Conservation (phyloP, 2,329 filamentous ascomycete species). For the Zasmidium cellare region DNA sequence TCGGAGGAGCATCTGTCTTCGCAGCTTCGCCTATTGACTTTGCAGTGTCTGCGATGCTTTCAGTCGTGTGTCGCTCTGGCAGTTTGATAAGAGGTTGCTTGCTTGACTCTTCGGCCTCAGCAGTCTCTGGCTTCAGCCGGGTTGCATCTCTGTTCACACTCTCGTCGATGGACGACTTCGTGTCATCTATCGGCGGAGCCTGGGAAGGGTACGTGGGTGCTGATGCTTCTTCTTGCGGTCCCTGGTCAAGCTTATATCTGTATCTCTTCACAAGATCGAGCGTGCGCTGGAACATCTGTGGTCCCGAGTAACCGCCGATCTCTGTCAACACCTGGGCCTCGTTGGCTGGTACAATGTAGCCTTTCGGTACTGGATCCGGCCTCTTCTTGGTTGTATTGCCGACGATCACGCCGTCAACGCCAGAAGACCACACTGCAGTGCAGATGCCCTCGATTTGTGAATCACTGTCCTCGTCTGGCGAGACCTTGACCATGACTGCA, state of each 20-base stretch:
- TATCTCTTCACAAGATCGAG: conserved; percentile 78
- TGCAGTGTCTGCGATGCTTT: conserved; percentile 12
- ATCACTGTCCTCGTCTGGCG: conserved; percentile 87
- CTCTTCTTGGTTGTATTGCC: conserved; percentile 94
- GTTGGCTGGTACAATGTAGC: conserved; percentile 62
- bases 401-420: conserved; percentile 93
- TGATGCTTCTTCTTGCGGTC: conserved; percentile 33
- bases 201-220: conserved; percentile 5
- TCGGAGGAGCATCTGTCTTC: background rate
- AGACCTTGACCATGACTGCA: conserved; percentile 96
- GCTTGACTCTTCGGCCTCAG: conserved; percentile 28
- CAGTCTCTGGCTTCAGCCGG: conserved; percentile 32
- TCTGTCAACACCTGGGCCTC: conserved; percentile 70
- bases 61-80: conserved; percentile 30
- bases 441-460: conserved; percentile 86
- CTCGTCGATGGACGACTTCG: conserved; percentile 17
- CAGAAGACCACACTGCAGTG: conserved; percentile 76
- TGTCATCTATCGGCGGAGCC: conserved; percentile 2
- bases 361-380: conserved; percentile 66
- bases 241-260: conserved; percentile 53
- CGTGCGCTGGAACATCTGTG: conserved; percentile 81
- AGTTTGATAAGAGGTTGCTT: conserved; percentile 34
- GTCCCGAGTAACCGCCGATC: conserved; percentile 86
- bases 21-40: conserved; percentile 11
- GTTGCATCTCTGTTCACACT: conserved; percentile 32